Evolutionary conservation across 73 alveolate genomes (phyloP), one percentile per base, ranked within the genome.

Genomic region (Uronychia setigera): DNA sequence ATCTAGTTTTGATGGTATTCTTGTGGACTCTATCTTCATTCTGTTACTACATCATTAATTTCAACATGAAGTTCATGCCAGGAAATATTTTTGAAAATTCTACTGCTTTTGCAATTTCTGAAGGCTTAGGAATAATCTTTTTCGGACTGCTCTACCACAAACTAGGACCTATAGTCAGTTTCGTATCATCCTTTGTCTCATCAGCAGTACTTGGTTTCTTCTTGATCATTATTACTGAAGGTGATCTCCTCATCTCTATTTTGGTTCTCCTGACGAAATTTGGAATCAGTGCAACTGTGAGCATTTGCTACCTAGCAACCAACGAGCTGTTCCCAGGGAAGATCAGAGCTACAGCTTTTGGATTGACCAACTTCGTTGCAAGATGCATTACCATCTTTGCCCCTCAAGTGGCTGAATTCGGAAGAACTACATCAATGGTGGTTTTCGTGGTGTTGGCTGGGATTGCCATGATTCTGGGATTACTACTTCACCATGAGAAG

Each of bases 281-380:
- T 33, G 90, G 90, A 31, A 76, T 83, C 26, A 75, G 85, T 26
- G 83, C 90, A 0, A 76, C 90, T 11, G 74, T 76, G 28, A 83
- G 75, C 57, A 83, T 83, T 1, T 29, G 67, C 31, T 83, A 83
- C 77, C 79, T 83, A 14, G 85, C 85, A 31, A 83, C 31, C 60
- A 82, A 74, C 11, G 32, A 32, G 30, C 28, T 83, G 59, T 75
- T 83, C 67, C 90, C 90, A n/a, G 31, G 79, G 25, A 33, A 11
- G 11, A 59, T 83, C 33, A 76, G 79, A 26, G 84, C 77, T 25
- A 60, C 89, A 5, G 83, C 89, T 14, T 67, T 82, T 35, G 89
- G 89, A 5, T 14, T 82, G 29, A 59, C 83, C 60, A 83, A 83
- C 32, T 25, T 83, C 59, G 74, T 83, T 31, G 90, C 85, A n/a